A percentile compares a stretch with the other conserved stretches of the same genome.
phyloP scores from a whole-genome alignment of 2,329 filamentous ascomycete genomes.

The Cladosporium sp. region DNA sequence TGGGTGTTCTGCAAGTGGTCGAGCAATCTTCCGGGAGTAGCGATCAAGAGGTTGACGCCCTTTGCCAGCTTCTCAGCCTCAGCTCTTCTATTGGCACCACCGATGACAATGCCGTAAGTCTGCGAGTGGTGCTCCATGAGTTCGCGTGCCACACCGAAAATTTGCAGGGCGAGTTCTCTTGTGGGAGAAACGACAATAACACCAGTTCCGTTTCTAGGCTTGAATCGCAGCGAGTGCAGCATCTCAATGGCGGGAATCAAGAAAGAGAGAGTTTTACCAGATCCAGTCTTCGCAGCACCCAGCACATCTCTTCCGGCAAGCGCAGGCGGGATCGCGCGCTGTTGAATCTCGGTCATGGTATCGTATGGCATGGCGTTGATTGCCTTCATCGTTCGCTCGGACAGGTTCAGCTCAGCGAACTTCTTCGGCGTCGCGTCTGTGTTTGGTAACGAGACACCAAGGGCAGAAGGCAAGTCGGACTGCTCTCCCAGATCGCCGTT shows the following conservation, averaged over 20 bases:
- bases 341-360: constrained; percentile 94
- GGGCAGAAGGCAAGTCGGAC: constrained; percentile 52
- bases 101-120: constrained; percentile 93
- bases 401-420: constrained; percentile 79
- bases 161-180: constrained; percentile 88
- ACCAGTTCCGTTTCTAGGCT: constrained; percentile 87
- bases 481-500: constrained; percentile 33
- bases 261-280: constrained; percentile 93
- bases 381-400: constrained; percentile 82
- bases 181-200: constrained; percentile 92
- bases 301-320: constrained; percentile 89
- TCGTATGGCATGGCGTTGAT: constrained; percentile 90
- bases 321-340: constrained; percentile 78
- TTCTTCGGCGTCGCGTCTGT: constrained; percentile 61
- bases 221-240: constrained; percentile 84
- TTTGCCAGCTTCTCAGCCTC: constrained; percentile 93
- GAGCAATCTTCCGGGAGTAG: constrained; percentile 85
- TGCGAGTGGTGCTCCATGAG: constrained; percentile 92
- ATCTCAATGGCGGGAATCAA: constrained; percentile 93
- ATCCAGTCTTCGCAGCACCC: constrained; percentile 92
- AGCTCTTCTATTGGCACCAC: constrained; percentile 83
- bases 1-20: constrained; percentile 93
- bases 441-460: constrained; percentile 54
- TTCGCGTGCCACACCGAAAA: constrained; percentile 91
- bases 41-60: constrained; percentile 91